Conservation (phyloP, 2,329 filamentous ascomycete genomes). For the Fusarium kyushuense region DNA sequence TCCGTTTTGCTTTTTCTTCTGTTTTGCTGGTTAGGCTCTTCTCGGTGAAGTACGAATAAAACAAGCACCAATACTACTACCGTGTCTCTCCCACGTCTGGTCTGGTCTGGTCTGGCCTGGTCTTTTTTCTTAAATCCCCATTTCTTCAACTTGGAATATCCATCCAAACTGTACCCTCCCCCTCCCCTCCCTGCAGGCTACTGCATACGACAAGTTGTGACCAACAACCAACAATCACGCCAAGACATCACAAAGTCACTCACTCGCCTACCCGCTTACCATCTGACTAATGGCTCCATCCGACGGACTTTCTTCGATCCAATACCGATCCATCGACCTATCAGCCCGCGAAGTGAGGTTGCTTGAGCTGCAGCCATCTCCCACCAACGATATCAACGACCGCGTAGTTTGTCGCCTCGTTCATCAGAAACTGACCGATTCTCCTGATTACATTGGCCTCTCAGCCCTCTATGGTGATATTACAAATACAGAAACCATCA, state of each 20-base stretch:
- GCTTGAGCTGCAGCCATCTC: constrained; percentile 39
- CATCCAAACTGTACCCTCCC: background rate
- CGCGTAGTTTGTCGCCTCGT: constrained; percentile 40
- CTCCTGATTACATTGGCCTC: constrained; percentile 41
- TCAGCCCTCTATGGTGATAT: constrained; percentile 42
- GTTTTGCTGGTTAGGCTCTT: background rate
- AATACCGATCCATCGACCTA: constrained; percentile 37
- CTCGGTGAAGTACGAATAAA: background rate
- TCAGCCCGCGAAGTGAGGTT: constrained; percentile 33
- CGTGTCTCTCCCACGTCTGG: background rate
- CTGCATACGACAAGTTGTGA: constrained; percentile 7
- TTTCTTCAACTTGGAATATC: constrained; percentile 1
- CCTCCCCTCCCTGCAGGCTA: constrained; percentile 22
- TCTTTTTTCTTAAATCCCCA: constrained; percentile 1
- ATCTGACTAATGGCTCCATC: constrained; percentile 29
- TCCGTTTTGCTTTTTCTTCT: background rate
- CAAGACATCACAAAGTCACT: constrained; percentile 9
- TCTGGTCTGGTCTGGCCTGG: background rate
- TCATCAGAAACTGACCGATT: constrained; percentile 33
- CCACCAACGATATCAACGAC: constrained; percentile 38
- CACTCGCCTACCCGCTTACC: background rate
- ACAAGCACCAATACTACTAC: background rate
- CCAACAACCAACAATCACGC: background rate
- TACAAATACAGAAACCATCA: constrained; percentile 34
- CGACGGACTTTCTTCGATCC: constrained; percentile 39